Evolutionary conservation across 2,329 filamentous ascomycete genomes (phyloP), one percentile per base, ranked within the genome.

Genomic region (Nothomitra cinnamomea): DNA sequence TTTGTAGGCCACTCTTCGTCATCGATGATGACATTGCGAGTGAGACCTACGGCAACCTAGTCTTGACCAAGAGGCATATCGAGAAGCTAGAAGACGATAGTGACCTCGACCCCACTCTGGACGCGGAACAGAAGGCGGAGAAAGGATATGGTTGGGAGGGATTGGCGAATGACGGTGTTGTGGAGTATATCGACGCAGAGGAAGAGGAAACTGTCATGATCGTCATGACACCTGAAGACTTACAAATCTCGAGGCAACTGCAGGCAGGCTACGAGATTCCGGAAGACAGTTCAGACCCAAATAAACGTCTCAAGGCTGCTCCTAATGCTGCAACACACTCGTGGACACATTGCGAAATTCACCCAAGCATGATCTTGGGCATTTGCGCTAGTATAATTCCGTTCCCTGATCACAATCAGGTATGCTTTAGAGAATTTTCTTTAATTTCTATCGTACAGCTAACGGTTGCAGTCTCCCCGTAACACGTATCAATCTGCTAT

Each of bases 161-260:
- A 17, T 73, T 98, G 41, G 80, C 95, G 43, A 79, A 83, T 55
- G 78, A 80, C 12, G 92, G 90, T 67, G 87, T 88, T 2, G 85
- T 98, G 38, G 92, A 98, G 65, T 96, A 95, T 63, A 78, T 98
- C 10, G 92, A 98, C 66, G 92, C 92, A 0, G 94, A 98, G 65
- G 94, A 98, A 72, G 92, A 98, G 66, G 94, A 98, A 67, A 94
- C 88, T 0, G 83, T 92, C 40, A 98, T 98, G 92, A 98, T 98
- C 63, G 87, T 89, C 67, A 98, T 98, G 90, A 94, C 88, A 0
- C 92, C 92, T 0, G 90, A 96, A 65, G 92, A 96, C 64, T 72
- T 98, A 38, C 88, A 95, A 56, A 79, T 79, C 21, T 87, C 82
- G 57, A 78, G 84, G 56, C 72, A 82, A 59, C 73, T 83, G 53